These are phyloP conservation scores for Trypanosoma lewisi DNA, from an alignment of 208 protist species.

Conservation along the genomic window DNA sequence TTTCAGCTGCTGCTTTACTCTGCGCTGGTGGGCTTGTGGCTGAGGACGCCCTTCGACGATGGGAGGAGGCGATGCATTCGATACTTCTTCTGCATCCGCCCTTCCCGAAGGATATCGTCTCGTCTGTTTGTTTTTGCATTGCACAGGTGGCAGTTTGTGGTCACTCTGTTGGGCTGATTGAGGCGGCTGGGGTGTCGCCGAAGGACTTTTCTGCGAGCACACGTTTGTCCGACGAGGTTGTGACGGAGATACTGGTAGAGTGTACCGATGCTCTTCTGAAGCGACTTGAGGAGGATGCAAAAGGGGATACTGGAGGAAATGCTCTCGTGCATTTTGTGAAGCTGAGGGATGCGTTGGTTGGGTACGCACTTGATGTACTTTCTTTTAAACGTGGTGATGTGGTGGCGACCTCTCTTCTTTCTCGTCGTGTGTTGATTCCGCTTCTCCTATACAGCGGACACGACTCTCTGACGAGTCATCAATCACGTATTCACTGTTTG, in stretches of 20 bases:
- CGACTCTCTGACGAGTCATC: conserved; percentile 2
- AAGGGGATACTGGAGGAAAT: background rate
- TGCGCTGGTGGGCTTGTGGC: background rate
- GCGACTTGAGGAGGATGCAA: background rate
- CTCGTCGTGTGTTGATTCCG: conserved; percentile 72
- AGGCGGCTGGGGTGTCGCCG: conserved; percentile 29
- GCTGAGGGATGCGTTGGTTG: conserved; percentile 12
- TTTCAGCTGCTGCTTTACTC: conserved; percentile 8
- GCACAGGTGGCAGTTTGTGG: conserved; percentile 38
- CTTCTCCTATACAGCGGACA: conserved; percentile 36
- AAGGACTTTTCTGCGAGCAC: conserved; percentile 9
- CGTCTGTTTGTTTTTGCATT: conserved; percentile 40
- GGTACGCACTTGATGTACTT: conserved; percentile 16
- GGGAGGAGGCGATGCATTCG: conserved; percentile 27
- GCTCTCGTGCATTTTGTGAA: background rate
- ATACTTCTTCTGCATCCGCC: conserved; percentile 45
- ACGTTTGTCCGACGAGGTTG: conserved; percentile 24
- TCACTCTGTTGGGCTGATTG: conserved; percentile 27
- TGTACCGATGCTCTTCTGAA: conserved; percentile 23
- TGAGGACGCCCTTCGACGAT: conserved; percentile 1
- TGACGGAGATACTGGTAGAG: conserved; percentile 43
- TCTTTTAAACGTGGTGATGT: conserved; percentile 19
- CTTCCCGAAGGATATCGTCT: conserved; percentile 31
- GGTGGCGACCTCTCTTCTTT: conserved; percentile 40
- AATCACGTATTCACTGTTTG: conserved; percentile 23